These are phyloP conservation scores for Ophiostoma perfectum DNA, from an alignment of 2,329 filamentous ascomycete genomes.

Conservation along the genomic window DNA sequence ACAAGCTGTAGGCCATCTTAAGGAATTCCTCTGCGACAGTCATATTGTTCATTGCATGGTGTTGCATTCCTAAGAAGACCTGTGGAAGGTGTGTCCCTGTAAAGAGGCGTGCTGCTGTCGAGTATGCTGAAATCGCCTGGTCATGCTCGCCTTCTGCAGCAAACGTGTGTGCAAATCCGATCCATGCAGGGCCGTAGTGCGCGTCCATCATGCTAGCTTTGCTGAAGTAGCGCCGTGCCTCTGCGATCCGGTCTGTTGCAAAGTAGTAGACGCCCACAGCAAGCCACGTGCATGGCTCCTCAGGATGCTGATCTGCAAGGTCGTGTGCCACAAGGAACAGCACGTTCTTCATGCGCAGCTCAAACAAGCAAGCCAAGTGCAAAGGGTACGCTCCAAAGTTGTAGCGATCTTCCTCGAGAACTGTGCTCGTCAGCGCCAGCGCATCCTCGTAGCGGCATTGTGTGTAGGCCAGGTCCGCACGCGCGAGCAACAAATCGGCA, in stretches of 20 bases:
- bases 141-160: conserved; percentile 96
- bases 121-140: conserved; percentile 96
- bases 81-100: conserved; percentile 95
- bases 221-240: conserved; percentile 91
- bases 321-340: conserved; percentile 91
- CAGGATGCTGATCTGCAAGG: conserved; percentile 82
- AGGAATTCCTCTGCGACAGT: conserved; percentile 89
- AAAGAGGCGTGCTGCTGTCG: conserved; percentile 87
- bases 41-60: conserved; percentile 93
- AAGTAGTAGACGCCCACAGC: conserved; percentile 96
- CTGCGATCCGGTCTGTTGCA: conserved; percentile 78
- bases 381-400: conserved; percentile 86
- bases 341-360: conserved; percentile 78
- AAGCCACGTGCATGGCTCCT: conserved; percentile 87
- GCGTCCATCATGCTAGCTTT: conserved; percentile 97
- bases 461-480: conserved; percentile 87
- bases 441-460: conserved; percentile 91
- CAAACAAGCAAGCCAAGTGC: conserved; percentile 84
- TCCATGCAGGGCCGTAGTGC: conserved; percentile 96
- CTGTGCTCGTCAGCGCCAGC: conserved; percentile 72
- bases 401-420: conserved; percentile 78
- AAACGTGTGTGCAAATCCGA: conserved; percentile 97
- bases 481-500: conserved; percentile 81
- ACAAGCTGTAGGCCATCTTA: conserved; percentile 77
- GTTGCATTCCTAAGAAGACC: conserved; percentile 96